Conservation (phyloP, 2,329 filamentous ascomycete species). For the Talaromyces marneffei region DNA sequence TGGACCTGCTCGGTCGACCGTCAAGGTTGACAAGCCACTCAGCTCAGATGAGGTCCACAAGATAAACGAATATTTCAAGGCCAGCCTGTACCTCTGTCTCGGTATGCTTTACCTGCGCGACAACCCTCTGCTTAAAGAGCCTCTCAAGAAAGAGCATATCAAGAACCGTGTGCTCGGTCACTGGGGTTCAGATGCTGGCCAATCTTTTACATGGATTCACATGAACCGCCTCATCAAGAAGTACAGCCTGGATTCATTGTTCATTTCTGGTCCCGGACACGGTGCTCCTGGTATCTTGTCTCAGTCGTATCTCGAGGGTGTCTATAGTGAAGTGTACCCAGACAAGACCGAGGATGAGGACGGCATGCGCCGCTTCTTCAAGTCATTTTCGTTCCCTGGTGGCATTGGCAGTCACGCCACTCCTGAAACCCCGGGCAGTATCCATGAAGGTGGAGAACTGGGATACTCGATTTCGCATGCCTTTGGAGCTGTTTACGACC, state of each 20-base stretch:
- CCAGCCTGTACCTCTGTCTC: slow-evolving; percentile 67
- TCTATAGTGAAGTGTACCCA: slow-evolving; percentile 71
- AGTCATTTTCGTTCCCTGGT: slow-evolving; percentile 75
- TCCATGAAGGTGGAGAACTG: slow-evolving; percentile 75
- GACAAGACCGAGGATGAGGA: slow-evolving; percentile 63
- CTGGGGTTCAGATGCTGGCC: slow-evolving; percentile 74
- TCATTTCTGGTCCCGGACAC: slow-evolving; percentile 71
- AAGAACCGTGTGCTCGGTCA: slow-evolving; percentile 70
- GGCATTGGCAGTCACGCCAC: slow-evolving; percentile 73
- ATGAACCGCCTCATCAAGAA: slow-evolving; percentile 79
- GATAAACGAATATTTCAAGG: slow-evolving; percentile 67
- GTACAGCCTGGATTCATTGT: slow-evolving; percentile 66
- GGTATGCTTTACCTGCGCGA: slow-evolving; percentile 75
- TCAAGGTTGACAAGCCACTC: slow-evolving; percentile 54
- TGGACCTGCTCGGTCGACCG: slow-evolving; percentile 59
- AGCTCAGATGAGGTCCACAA: slow-evolving; percentile 60
- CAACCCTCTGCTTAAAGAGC: slow-evolving; percentile 66
- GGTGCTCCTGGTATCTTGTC: slow-evolving; percentile 71
- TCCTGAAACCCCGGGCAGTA: slow-evolving; percentile 68
- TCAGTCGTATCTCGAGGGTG: slow-evolving; percentile 70
- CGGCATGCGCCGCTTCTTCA: slow-evolving; percentile 71
- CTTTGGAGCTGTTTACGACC: slow-evolving; percentile 69
- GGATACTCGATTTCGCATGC: slow-evolving; percentile 77
- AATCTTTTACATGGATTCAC: slow-evolving; percentile 76
- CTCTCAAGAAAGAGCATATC: slow-evolving; percentile 63